A percentile compares a stretch with the other conserved stretches of the same genome.
These are phyloP conservation scores for Fusarium sp. DNA, from an alignment of 2,329 filamentous ascomycete genomes.

Conservation along the genomic window DNA sequence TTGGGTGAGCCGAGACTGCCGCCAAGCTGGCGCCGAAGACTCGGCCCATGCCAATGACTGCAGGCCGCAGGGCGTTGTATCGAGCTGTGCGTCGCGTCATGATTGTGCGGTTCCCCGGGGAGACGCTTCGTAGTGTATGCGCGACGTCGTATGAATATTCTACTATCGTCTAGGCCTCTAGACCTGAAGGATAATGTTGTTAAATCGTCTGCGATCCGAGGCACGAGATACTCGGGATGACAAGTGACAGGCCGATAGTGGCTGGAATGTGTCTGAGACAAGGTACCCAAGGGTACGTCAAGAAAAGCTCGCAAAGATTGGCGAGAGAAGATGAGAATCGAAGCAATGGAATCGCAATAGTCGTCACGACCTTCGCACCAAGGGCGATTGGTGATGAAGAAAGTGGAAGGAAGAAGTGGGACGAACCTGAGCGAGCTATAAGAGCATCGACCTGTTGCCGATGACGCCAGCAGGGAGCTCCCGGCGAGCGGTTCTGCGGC, in stretches of 20 bases:
- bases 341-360: conserved; percentile 2
- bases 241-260: conserved; percentile 24
- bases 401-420: conserved; percentile 25
- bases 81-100: conserved; percentile 49
- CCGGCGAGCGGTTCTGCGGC: not conserved
- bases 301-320: conserved; percentile 7
- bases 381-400: conserved; percentile 37
- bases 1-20: conserved; percentile 62
- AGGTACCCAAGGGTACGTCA: not conserved
- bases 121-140: not conserved
- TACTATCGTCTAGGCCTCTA: not conserved
- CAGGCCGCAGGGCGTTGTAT: conserved; percentile 59
- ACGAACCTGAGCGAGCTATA: conserved; percentile 27
- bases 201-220: not conserved
- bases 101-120: not conserved
- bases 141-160: not conserved
- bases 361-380: conserved; percentile 35
- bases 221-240: conserved; percentile 4
- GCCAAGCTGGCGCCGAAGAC: conserved; percentile 63
- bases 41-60: conserved; percentile 64
- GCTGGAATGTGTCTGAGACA: conserved; percentile 34
- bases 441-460: conserved; percentile 10
- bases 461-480: conserved; percentile 36
- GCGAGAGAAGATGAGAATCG: conserved; percentile 3
- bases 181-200: not conserved